Conservation (phyloP, 441 rosid genomes). For the Euphorbia schlechtendalii region DNA sequence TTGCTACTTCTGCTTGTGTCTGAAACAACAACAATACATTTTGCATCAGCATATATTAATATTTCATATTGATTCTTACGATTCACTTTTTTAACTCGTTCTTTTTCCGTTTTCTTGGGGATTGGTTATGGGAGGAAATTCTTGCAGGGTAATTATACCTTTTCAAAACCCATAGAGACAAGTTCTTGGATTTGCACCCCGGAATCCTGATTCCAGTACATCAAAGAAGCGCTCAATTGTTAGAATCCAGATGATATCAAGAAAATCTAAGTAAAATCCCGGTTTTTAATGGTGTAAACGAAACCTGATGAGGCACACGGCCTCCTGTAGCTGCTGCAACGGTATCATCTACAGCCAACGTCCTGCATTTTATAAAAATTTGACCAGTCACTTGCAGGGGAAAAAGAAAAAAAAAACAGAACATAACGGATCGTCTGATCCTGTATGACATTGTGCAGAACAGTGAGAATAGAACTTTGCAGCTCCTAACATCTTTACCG, state of each 20-base stretch:
- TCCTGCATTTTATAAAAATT: constrained; percentile 31
- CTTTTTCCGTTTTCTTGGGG: too few relatives aligned
- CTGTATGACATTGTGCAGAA: too few relatives aligned
- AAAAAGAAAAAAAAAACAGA: not conserved
- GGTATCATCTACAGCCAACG: constrained; percentile 27
- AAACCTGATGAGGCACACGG: constrained; percentile 45
- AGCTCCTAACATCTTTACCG: not conserved
- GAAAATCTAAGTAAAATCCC: constrained; percentile 3
- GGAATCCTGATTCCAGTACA: constrained; percentile 35
- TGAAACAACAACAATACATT: constrained; percentile 30
- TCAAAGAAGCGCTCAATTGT: constrained; percentile 11
- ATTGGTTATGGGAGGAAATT: too few relatives aligned
- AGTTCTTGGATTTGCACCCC: constrained; percentile 76
- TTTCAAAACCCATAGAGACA: constrained; percentile 87
- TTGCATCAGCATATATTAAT: not conserved
- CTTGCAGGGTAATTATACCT: constrained; percentile 34
- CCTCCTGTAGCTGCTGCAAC: constrained; percentile 30
- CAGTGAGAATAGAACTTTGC: not conserved
- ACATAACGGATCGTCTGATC: too few relatives aligned
- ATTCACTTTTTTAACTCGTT: too few relatives aligned
- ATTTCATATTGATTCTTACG: too few relatives aligned
- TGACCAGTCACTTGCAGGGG: constrained; percentile 2
- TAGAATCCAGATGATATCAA: constrained; percentile 6
- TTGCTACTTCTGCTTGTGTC: constrained; percentile 93
- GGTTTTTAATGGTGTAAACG: constrained; percentile 2